These are phyloP conservation scores for Russula lepida DNA, from an alignment of 768 basidiomycete species.

Conservation along the genomic window DNA sequence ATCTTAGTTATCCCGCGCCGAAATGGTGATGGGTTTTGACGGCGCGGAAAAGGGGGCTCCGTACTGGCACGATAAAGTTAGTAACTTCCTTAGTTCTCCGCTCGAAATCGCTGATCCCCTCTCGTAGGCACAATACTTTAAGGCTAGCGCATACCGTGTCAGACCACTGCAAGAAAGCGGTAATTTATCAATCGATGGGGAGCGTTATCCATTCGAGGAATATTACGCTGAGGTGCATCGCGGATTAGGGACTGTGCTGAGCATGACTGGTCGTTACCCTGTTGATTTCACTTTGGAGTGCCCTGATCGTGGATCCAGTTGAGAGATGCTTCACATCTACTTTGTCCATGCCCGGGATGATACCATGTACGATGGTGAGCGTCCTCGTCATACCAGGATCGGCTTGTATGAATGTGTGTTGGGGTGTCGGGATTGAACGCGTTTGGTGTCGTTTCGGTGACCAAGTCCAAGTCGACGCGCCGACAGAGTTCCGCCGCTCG, in stretches of 20 bases:
- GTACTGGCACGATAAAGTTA: slow-evolving; percentile 56
- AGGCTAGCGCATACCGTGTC: slow-evolving; percentile 65
- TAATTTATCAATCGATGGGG: slow-evolving; percentile 67
- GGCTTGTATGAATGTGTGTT: not conserved
- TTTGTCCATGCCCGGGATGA: not conserved
- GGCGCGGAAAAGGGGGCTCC: slow-evolving; percentile 52
- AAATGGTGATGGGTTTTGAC: slow-evolving; percentile 45
- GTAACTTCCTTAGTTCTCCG: slow-evolving; percentile 20
- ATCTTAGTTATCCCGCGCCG: slow-evolving; percentile 40
- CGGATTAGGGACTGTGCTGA: slow-evolving; percentile 57
- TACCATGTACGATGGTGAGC: not conserved
- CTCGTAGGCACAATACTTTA: slow-evolving; percentile 58
- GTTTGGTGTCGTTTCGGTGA: too few species aligned
- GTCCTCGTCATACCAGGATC: not conserved
- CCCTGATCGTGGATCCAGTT: not conserved
- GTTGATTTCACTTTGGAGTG: slow-evolving; percentile 37
- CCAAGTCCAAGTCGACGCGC: too few species aligned
- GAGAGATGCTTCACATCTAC: not conserved
- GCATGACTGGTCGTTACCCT: slow-evolving; percentile 53
- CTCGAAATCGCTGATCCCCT: slow-evolving; percentile 3
- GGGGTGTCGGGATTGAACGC: not conserved
- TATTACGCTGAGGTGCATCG: slow-evolving; percentile 71
- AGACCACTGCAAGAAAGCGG: slow-evolving; percentile 50
- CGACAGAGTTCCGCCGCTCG: too few species aligned
- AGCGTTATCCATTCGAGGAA: slow-evolving; percentile 62